phyloP scores from a whole-genome alignment of 2,329 filamentous ascomycete species.

The Dothideomycetes sp. region DNA sequence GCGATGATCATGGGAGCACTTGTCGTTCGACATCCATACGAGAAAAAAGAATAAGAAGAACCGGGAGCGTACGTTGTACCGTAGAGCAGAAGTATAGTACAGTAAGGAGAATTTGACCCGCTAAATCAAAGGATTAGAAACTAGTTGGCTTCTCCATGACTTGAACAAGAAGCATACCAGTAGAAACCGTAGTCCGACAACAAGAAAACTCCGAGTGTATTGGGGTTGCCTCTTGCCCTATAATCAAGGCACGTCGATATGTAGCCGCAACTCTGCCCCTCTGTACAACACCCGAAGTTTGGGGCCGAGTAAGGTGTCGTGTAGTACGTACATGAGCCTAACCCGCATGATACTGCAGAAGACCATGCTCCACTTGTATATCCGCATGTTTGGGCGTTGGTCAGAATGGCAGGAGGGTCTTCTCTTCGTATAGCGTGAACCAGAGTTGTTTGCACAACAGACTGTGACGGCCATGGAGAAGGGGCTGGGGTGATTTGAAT shows the following conservation, averaged over 20 bases:
- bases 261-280: slow-evolving; percentile 6
- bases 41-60: slow-evolving; percentile 4
- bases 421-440: not conserved
- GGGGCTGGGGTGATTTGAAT: not conserved
- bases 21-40: not conserved
- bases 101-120: slow-evolving; percentile 4
- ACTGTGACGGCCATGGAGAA: not conserved
- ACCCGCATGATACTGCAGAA: slow-evolving; percentile 10
- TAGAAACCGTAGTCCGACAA: not conserved
- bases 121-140: slow-evolving; percentile 1
- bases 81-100: slow-evolving; percentile 7
- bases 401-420: not conserved
- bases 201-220: not conserved
- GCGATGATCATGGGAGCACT: not conserved
- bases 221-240: not conserved
- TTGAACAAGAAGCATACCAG: not conserved
- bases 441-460: not conserved
- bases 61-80: slow-evolving; percentile 1
- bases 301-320: slow-evolving; percentile 3
- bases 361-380: slow-evolving; percentile 10
- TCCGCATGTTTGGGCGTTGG: slow-evolving; percentile 9
- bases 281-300: slow-evolving; percentile 12
- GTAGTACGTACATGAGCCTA: slow-evolving; percentile 7
- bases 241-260: slow-evolving; percentile 11
- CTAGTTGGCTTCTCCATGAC: not conserved